Evolutionary conservation across 2,329 filamentous ascomycete species (phyloP).

Genomic region (Fusarium oligoseptatum): DNA sequence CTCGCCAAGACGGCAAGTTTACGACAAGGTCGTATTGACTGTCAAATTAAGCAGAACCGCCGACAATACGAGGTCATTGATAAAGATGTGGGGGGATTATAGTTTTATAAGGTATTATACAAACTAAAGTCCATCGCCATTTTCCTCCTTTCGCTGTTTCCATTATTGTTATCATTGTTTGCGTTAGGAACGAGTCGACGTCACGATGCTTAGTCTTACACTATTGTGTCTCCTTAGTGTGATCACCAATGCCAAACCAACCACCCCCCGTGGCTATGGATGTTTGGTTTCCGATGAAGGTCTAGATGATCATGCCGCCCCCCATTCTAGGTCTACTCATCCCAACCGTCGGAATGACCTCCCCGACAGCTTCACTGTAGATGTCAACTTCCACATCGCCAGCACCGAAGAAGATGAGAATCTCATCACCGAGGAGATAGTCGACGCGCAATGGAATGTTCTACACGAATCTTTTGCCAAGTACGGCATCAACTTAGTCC

Average conservation of each 20-base stretch:
- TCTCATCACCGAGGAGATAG: conserved; percentile 21
- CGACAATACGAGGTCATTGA: not conserved
- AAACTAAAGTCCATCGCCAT: not conserved
- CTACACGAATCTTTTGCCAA: conserved; percentile 36
- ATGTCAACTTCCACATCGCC: conserved; percentile 46
- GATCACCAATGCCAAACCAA: not conserved
- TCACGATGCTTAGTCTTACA: not conserved
- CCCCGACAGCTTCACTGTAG: conserved; percentile 39
- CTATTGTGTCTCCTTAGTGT: not conserved
- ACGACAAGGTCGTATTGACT: not conserved
- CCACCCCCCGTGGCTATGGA: not conserved
- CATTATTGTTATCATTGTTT: not conserved
- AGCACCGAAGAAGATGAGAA: conserved; percentile 42
- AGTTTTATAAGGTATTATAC: not conserved
- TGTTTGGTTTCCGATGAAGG: conserved; percentile 12
- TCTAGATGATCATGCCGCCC: not conserved
- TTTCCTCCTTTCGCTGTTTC: not conserved
- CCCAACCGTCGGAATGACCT: conserved; percentile 7
- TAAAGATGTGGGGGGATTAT: not conserved
- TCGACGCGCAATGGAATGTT: conserved; percentile 38
- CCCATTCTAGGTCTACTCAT: not conserved
- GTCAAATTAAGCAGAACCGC: not conserved
- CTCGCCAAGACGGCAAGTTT: not conserved
- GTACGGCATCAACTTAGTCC: conserved; percentile 39
- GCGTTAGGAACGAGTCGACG: not conserved